Percentiles rank a stretch among this genome's conserved stretches.
Evolutionary conservation across 345 rosid genomes (phyloP).

Genomic region (Carallia brachiata): DNA sequence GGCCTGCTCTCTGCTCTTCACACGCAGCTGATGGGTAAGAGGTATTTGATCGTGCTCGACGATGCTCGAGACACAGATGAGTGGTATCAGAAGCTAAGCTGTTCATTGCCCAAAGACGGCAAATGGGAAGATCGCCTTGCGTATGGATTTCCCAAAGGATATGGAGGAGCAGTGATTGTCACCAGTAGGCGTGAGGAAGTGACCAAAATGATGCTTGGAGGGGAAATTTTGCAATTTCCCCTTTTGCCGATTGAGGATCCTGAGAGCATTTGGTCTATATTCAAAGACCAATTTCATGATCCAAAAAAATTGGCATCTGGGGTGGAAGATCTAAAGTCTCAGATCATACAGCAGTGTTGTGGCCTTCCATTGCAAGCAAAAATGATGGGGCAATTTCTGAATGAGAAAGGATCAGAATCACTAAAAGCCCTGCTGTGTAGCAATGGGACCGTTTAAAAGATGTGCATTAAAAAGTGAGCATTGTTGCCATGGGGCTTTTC

Average conservation of each 20-base stretch:
- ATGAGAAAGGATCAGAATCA: neutral
- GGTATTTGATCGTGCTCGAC: constrained; percentile 50
- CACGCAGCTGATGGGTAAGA: constrained; percentile 41
- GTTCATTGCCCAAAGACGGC: neutral
- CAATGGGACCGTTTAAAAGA: no score
- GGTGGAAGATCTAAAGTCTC: neutral
- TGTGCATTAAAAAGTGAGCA: no score
- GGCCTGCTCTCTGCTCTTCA: constrained; percentile 36
- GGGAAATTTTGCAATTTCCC: constrained; percentile 29
- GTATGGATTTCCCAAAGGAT: constrained; percentile 49
- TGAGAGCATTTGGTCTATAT: constrained; percentile 36
- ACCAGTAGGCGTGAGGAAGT: constrained; percentile 37
- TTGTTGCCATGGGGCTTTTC: no score
- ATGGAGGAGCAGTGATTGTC: constrained; percentile 49
- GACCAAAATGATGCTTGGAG: constrained; percentile 44
- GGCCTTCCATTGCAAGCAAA: constrained; percentile 1
- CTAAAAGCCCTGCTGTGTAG: no score
- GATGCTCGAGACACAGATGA: constrained; percentile 24
- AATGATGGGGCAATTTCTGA: neutral
- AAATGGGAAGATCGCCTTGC: constrained; percentile 34
- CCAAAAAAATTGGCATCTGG: neutral
- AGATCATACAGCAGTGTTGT: neutral
- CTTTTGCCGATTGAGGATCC: constrained; percentile 27
- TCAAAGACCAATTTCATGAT: neutral
- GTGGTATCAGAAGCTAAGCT: constrained; percentile 32